Percentiles rank a stretch among this genome's conserved stretches.
Conservation (phyloP, 1,284 basidiomycete genomes). For the Rhizoctonia solani region DNA sequence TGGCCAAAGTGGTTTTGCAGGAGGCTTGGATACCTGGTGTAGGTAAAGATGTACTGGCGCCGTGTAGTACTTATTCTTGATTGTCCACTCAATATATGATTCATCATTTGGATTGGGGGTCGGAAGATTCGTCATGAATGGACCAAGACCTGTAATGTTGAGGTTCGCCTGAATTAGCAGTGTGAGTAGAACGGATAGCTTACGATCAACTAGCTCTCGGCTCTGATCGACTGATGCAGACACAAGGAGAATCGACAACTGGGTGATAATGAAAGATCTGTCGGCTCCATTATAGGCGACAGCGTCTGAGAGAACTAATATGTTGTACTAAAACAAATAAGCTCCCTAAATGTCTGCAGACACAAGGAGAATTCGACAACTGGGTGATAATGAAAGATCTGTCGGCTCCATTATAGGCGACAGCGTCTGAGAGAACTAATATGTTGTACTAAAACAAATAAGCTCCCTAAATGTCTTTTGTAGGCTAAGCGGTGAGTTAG, state of each 20-base stretch:
- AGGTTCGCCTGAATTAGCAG: not conserved
- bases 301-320: too few relatives aligned
- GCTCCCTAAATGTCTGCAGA: conserved; percentile 16
- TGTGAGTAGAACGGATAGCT: not conserved
- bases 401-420: not conserved
- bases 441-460: too few relatives aligned
- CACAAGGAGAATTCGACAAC: conserved; percentile 19
- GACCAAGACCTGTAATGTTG: not conserved
- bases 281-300: conserved; percentile 3
- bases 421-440: too few relatives aligned
- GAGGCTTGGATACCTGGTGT: conserved; percentile 42
- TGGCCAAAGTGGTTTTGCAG: conserved; percentile 50
- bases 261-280: conserved; percentile 5
- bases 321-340: too few relatives aligned
- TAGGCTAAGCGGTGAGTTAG: too few relatives aligned
- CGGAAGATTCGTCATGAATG: not conserved
- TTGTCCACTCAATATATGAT: conserved; percentile 65
- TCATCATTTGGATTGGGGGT: conserved; percentile 21
- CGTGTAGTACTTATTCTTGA: conserved; percentile 83
- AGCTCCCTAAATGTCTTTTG: too few relatives aligned
- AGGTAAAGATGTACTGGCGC: conserved; percentile 72
- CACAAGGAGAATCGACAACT: conserved; percentile 20
- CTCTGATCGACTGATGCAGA: not conserved
- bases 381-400: conserved; percentile 2
- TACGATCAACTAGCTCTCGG: conserved; percentile 22